Evolutionary conservation across 176 grass and related monocot genomes (phyloP), one percentile per base, ranked within the genome.

Genomic region (Paspalum vaginatum): DNA sequence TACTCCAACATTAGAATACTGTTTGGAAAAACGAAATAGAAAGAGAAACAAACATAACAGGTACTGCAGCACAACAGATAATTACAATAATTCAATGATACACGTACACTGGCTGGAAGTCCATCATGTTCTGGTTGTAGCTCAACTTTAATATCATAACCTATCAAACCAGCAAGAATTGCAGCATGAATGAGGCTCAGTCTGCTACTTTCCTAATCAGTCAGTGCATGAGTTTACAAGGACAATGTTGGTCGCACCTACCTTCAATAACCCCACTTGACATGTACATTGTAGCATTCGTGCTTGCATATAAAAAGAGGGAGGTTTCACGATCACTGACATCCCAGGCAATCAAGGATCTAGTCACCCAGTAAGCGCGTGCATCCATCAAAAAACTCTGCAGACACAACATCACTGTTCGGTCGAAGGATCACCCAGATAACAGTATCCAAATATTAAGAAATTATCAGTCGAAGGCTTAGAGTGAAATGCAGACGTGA

Each of bases 121-220:
- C 87, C 87, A 2, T 47, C 75, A 6, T 65, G 24, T 49, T 98
- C 85, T 37, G 73, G 74, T 59, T 92, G 79, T 38, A 98, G 95
- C 68, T 83, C 76, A 90, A 98, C 67, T 81, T 87, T 92, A 20
- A 65, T 73, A 87, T 94, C 95, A 87, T 94, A 94, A 70, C 95
- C 95, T 94, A 52, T 26, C 46, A 90, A 72, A 79, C 51, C 51
- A 74, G 25, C 26, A 79, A 20, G 69, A 66, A 61, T 39, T 52
- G 24, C 63, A 11, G 56, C 17, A 57, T 11, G 13, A 52, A 74
- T 79, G 16, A 78, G 4, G 27, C 44, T 24, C 48, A 75, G 11
- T 9, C 5, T 58, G 4, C 6, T 8, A 25, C 13, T 44, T 11
- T 55, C 14, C 6, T 16, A 61, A 77, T 3, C 40, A 57, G 25